Percentiles rank a stretch among this genome's conserved stretches.
Evolutionary conservation across 495 filamentous ascomycete species (phyloP).

Genomic region (Gamarada debralockiae): DNA sequence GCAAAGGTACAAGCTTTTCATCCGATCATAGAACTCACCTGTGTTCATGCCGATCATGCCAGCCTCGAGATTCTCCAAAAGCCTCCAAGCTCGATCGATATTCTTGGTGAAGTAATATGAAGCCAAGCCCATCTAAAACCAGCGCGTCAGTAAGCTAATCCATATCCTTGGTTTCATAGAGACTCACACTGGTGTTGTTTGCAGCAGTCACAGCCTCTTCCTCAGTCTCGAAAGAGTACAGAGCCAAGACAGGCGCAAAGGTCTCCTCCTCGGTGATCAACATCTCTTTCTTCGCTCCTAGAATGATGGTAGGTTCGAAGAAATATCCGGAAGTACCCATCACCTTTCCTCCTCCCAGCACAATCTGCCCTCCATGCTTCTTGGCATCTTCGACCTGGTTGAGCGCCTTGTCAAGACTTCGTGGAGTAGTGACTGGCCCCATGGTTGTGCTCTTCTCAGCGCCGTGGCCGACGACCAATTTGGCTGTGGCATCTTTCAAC

Average conservation of each 20-base stretch:
- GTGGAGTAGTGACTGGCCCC: conserved; percentile 63
- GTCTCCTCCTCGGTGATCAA: conserved; percentile 64
- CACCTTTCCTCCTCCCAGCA: conserved; percentile 55
- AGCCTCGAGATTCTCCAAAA: conserved; percentile 70
- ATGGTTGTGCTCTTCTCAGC: conserved; percentile 54
- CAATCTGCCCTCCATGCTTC: conserved; percentile 51
- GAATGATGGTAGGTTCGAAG: conserved; percentile 69
- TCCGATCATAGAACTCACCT: conserved; percentile 43
- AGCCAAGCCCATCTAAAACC: conserved; percentile 55
- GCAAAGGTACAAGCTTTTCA: neutral
- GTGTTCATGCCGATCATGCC: conserved; percentile 75
- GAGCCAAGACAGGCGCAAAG: conserved; percentile 63
- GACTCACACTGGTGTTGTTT: conserved; percentile 54
- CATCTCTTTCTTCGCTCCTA: conserved; percentile 58
- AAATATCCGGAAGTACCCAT: conserved; percentile 55
- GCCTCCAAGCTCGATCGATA: conserved; percentile 64
- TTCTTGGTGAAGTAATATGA: conserved; percentile 75
- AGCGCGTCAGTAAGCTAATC: neutral
- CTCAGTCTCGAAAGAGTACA: conserved; percentile 68
- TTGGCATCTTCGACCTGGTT: conserved; percentile 61
- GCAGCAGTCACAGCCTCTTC: conserved; percentile 60
- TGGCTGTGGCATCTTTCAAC: conserved; percentile 48
- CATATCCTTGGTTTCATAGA: neutral
- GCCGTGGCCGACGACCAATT: conserved; percentile 64
- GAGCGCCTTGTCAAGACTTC: conserved; percentile 58